Evolutionary conservation across 2,329 filamentous ascomycete genomes (phyloP).

Genomic region (Arthrobotrys entomopaga): DNA sequence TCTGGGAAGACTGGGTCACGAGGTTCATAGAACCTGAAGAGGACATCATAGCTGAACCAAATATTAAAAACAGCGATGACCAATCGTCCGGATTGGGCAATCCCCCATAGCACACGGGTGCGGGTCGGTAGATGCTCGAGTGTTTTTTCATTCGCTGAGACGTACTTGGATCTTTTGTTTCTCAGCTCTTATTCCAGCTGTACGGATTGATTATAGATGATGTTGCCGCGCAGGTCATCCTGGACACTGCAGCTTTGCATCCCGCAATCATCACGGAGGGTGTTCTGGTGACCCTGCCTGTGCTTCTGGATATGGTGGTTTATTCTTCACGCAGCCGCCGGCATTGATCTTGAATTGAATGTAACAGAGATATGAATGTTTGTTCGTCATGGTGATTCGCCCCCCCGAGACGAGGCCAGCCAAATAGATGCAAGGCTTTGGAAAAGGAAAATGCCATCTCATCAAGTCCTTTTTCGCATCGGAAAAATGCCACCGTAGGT

Average conservation of each 20-base stretch:
- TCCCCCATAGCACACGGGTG: constrained; percentile 36
- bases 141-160: constrained; percentile 35
- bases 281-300: constrained; percentile 54
- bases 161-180: constrained; percentile 11
- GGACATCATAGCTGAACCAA: constrained; percentile 12
- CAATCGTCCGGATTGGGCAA: constrained; percentile 31
- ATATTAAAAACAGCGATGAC: constrained; percentile 32
- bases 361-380: no score
- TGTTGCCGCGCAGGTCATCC: constrained; percentile 36
- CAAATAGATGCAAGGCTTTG: no score
- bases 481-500: no score
- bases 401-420: no score
- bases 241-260: constrained; percentile 44
- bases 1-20: constrained; percentile 37
- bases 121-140: constrained; percentile 34
- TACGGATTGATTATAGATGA: constrained; percentile 22
- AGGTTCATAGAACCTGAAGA: constrained; percentile 23
- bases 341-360: not conserved
- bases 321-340: not conserved
- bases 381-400: no score
- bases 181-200: constrained; percentile 2
- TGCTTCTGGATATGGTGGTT: constrained; percentile 2
- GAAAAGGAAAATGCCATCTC: no score
- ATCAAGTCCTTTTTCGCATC: no score
- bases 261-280: constrained; percentile 42